These are phyloP conservation scores for Plantago ovata DNA, from an alignment of 257 asterid genomes.

Conservation along the genomic window DNA sequence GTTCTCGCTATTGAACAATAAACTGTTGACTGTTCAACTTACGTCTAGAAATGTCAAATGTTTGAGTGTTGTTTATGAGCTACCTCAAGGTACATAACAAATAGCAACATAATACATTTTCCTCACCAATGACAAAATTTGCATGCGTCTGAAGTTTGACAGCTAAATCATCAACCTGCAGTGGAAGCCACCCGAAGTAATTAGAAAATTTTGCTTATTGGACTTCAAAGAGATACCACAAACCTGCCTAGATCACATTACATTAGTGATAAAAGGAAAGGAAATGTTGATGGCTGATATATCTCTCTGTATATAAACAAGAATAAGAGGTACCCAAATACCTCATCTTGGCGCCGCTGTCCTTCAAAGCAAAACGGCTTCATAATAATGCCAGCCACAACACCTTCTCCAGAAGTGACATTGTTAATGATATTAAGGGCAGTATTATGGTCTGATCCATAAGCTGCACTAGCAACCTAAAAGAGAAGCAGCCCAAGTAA, in stretches of 20 bases:
- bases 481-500: conserved; percentile 14
- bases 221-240: conserved; percentile 1
- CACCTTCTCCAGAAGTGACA: conserved; percentile 53
- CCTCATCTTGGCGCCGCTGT: conserved; percentile 86
- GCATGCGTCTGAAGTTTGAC: conserved; percentile 64
- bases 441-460: conserved; percentile 62
- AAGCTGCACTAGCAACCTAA: conserved; percentile 95
- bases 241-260: conserved; percentile 13
- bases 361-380: conserved; percentile 98
- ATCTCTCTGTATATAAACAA: conserved; percentile 7
- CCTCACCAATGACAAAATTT: conserved; percentile 69
- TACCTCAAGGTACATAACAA: neutral
- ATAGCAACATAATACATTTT: conserved; percentile 12
- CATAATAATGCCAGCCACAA: conserved; percentile 69
- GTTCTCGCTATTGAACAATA: too few relatives aligned
- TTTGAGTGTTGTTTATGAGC: too few relatives aligned
- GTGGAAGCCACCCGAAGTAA: conserved; percentile 13
- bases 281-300: conserved; percentile 11
- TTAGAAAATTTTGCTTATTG: conserved; percentile 5
- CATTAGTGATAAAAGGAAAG: conserved; percentile 9
- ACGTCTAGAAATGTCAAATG: too few relatives aligned
- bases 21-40: too few relatives aligned
- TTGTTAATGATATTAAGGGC: conserved; percentile 68
- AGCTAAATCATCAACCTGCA: conserved; percentile 75
- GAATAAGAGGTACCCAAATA: conserved; percentile 13